These are phyloP conservation scores for Guyanaporus albipodus DNA, from an alignment of 768 basidiomycete genomes.

Conservation along the genomic window DNA sequence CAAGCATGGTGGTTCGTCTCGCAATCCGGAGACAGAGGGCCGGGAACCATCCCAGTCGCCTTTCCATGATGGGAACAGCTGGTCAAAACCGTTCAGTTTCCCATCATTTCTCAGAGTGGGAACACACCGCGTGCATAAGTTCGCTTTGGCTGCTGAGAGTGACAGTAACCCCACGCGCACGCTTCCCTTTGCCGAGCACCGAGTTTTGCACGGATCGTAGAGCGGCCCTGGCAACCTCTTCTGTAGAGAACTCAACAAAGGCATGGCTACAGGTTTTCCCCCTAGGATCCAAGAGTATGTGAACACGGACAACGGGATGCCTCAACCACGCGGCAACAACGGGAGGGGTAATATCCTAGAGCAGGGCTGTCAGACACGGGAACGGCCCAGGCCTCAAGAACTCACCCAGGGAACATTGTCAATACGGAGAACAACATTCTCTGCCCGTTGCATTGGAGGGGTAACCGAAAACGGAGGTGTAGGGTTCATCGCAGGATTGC, in stretches of 20 bases:
- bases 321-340: conserved; percentile 66
- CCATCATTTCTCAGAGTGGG: background rate
- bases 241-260: conserved; percentile 67
- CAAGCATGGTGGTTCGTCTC: conserved; percentile 56
- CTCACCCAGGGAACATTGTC: conserved; percentile 89
- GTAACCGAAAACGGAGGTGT: conserved; percentile 9
- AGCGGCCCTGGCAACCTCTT: conserved; percentile 60
- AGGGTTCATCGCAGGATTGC: conserved; percentile 20
- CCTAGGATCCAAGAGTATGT: conserved; percentile 75
- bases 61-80: conserved; percentile 81
- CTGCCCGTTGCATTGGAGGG: conserved; percentile 20
- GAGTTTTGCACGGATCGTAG: conserved; percentile 49
- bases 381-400: conserved; percentile 5
- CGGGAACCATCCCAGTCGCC: conserved; percentile 66
- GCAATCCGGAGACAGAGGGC: conserved; percentile 64
- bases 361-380: conserved; percentile 5
- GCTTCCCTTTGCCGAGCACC: conserved; percentile 72
- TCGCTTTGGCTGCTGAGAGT: conserved; percentile 79
- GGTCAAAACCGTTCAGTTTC: conserved; percentile 3
- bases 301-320: conserved; percentile 59
- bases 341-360: conserved; percentile 78
- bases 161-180: conserved; percentile 80
- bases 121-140: conserved; percentile 67
- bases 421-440: conserved; percentile 67
- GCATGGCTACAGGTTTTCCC: conserved; percentile 86